Conservation (phyloP, 2,329 filamentous ascomycete species). For the Diplodia corticola region DNA sequence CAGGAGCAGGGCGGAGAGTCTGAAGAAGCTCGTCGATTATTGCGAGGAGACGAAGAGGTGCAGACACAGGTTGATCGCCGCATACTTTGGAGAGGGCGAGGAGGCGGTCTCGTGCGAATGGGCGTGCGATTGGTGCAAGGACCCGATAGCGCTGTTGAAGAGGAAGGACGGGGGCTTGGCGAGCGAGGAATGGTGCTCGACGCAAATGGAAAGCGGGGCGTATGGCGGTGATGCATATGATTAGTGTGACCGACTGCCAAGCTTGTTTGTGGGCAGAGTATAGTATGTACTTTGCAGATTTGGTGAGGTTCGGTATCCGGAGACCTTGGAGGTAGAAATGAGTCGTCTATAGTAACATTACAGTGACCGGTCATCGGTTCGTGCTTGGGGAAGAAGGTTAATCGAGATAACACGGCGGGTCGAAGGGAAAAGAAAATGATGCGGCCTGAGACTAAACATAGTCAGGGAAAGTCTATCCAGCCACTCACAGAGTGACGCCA, state of each 20-base stretch:
- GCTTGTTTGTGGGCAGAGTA: no score
- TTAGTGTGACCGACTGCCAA: background rate
- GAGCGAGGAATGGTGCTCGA: conserved; percentile 52
- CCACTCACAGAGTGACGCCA: no score
- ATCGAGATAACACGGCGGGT: no score
- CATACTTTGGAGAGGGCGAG: conserved; percentile 37
- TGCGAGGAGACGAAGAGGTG: conserved; percentile 76
- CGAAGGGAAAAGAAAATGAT: no score
- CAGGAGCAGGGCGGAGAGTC: conserved; percentile 44
- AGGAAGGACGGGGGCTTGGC: conserved; percentile 47
- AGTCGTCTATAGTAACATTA: no score
- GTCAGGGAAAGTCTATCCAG: no score
- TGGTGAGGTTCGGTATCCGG: no score
- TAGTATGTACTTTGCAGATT: no score
- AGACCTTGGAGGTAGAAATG: no score
- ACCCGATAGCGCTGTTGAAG: conserved; percentile 42
- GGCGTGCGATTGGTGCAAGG: conserved; percentile 54
- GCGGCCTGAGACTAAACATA: no score
- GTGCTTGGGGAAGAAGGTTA: no score
- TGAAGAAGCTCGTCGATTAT: conserved; percentile 67
- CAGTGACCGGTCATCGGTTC: no score
- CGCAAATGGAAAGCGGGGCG: conserved; percentile 44
- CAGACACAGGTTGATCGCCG: conserved; percentile 58
- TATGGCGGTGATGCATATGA: conserved; percentile 26
- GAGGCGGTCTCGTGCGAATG: conserved; percentile 42